Percentiles rank a stretch among this genome's conserved stretches.
Evolutionary conservation across 23 red algal genomes (phyloP).

Genomic region (Chondrus crispus): DNA sequence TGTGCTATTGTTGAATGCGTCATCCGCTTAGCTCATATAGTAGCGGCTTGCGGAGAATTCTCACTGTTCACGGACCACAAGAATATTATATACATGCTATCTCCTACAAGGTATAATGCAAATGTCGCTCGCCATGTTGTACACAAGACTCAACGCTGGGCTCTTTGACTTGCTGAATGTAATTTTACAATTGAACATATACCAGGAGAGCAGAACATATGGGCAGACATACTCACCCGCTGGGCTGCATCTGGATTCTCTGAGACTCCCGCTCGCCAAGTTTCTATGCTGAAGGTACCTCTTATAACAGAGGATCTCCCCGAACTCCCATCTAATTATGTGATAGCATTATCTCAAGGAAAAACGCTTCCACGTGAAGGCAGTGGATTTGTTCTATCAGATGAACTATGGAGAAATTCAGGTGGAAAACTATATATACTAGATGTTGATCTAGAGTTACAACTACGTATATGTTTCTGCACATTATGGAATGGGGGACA

Average conservation of each 20-base stretch:
- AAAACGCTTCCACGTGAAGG: too few relatives aligned
- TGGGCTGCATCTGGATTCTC: background rate
- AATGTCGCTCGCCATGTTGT: slow-evolving; percentile 9
- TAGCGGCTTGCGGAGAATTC: slow-evolving; percentile 27
- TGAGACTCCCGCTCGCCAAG: background rate
- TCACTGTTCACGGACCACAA: slow-evolving; percentile 36
- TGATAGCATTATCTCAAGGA: background rate
- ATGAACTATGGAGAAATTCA: background rate
- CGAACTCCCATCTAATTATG: background rate
- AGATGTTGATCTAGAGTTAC: background rate
- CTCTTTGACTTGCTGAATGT: background rate
- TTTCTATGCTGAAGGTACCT: background rate
- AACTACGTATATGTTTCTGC: background rate
- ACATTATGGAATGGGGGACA: slow-evolving; percentile 15
- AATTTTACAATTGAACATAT: slow-evolving; percentile 23
- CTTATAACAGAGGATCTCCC: slow-evolving; percentile 1
- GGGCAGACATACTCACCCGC: slow-evolving; percentile 23
- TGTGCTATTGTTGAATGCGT: background rate
- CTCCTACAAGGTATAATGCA: background rate
- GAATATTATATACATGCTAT: slow-evolving; percentile 19
- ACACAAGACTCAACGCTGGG: slow-evolving; percentile 19
- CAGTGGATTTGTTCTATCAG: too few relatives aligned
- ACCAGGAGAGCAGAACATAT: background rate
- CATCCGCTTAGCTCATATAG: background rate
- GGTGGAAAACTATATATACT: background rate